These are phyloP conservation scores for Sarocladium oryzae DNA, from an alignment of 2,329 filamentous ascomycete species.

Conservation along the genomic window DNA sequence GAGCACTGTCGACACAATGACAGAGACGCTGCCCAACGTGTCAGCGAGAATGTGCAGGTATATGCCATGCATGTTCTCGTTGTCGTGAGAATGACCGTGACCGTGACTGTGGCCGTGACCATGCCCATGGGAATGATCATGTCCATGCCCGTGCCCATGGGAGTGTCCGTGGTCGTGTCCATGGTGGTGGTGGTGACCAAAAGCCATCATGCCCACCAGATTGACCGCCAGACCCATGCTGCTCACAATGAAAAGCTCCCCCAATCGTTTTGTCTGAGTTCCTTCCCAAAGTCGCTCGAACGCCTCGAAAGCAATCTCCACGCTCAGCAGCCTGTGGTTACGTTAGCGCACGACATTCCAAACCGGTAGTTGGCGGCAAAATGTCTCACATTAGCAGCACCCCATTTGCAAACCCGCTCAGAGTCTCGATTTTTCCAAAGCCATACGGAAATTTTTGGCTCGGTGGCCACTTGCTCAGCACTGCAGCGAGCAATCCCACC, in stretches of 20 bases:
- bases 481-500: conserved; percentile 83
- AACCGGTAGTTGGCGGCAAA: neutral
- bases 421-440: conserved; percentile 91
- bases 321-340: conserved; percentile 70
- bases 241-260: conserved; percentile 85
- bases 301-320: conserved; percentile 94
- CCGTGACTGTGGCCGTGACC: conserved; percentile 27
- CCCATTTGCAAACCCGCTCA: conserved; percentile 94
- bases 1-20: conserved; percentile 84
- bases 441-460: conserved; percentile 88
- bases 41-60: conserved; percentile 94
- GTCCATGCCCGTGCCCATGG: conserved; percentile 42
- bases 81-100: conserved; percentile 54
- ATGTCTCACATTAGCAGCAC: conserved; percentile 75
- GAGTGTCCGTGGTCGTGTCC: conserved; percentile 33
- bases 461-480: conserved; percentile 95
- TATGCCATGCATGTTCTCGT: conserved; percentile 97
- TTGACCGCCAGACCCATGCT: conserved; percentile 83
- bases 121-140: conserved; percentile 35
- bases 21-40: conserved; percentile 87
- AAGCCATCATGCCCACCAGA: conserved; percentile 82
- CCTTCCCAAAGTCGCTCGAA: conserved; percentile 81
- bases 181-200: conserved; percentile 59
- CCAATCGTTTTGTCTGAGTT: conserved; percentile 73
- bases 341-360: conserved; percentile 9